Conservation (phyloP, 164 flowering plant species). For the Umbellularia californica region DNA sequence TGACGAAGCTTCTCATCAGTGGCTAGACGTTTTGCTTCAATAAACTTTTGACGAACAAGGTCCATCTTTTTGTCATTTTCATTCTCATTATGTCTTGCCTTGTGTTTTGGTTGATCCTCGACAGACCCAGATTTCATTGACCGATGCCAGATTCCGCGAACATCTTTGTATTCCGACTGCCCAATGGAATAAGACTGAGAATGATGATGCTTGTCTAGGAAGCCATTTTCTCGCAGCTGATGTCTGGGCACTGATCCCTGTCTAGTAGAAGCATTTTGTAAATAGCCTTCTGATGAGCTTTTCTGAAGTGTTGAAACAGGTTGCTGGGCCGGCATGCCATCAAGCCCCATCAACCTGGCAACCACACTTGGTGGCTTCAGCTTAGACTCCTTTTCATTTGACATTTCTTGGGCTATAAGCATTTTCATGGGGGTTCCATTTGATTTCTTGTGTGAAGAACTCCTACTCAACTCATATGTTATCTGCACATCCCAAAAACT, state of each 20-base stretch:
- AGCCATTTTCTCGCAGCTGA: conserved; percentile 38
- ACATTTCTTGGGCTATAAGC: conserved; percentile 93
- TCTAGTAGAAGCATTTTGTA: conserved; percentile 22
- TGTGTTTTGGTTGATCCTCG: conserved; percentile 35
- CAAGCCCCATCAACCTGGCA: conserved; percentile 98
- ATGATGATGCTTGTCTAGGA: conserved; percentile 29
- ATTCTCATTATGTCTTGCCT: conserved; percentile 32
- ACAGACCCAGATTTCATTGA: conserved; percentile 28
- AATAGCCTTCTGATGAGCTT: conserved; percentile 35
- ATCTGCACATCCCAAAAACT: conserved; percentile 38
- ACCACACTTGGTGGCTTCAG: conserved; percentile 71
- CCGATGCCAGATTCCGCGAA: conserved; percentile 58
- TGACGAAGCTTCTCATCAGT: conserved; percentile 74
- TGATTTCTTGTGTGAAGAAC: conserved; percentile 42
- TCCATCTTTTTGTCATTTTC: conserved; percentile 60
- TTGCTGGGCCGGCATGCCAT: conserved; percentile 58
- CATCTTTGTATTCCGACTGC: conserved; percentile 51
- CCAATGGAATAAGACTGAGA: conserved; percentile 21
- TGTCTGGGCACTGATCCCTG: conserved; percentile 31
- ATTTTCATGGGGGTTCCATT: conserved; percentile 88
- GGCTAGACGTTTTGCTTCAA: conserved; percentile 78
- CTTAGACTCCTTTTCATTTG: conserved; percentile 58
- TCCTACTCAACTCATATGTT: conserved; percentile 42
- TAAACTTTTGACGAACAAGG: conserved; percentile 83
- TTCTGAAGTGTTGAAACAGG: conserved; percentile 32